Evolutionary conservation across 805 yeast species (phyloP), one percentile per base, ranked within the genome.

Genomic region (Ogataea degrootiae): DNA sequence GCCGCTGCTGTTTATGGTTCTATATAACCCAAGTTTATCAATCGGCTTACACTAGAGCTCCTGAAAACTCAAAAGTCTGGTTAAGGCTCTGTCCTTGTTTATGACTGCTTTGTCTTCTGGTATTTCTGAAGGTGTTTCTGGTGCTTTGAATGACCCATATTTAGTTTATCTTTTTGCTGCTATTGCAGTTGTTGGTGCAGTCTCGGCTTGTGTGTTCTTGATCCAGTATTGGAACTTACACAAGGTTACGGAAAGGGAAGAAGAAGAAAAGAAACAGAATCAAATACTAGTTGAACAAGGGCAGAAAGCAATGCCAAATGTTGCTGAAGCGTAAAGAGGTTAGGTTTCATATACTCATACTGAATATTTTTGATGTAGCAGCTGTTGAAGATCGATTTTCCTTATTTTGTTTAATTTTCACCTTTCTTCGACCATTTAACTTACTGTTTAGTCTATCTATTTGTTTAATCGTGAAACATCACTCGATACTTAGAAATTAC

Each of bases 31-130:
- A 78, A 38, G 79, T 73, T 34, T 76, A 75, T 54, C 80, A 76
- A 59, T 63, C 75, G 51, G 80, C 82, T 3, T 77, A 76, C 57
- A 71, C 79, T 3, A 67, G 79, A 57, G 70, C 80, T 14, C 81
- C 82, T 42, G 73, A 70, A n/a, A 69, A 71, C 50, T 70, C 77
- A 69, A 74, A 74, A 76, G 79, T 48, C 67, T 77, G 50, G 80
- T 77, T 16, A 69, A 73, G 77, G 75, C 81, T 15, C 48, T 62
- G 36, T 63, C 61, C 61, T 49, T 62, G 31, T 51, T 73, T 54
- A 73, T 68, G 44, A 67, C 69, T 41, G 75, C 80, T 11, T 49
- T 76, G 49, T 67, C 79, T 4, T 71, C 79, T 17, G 81, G 80
- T 12, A 62, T 76, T 43, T 67, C 72, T 4, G 72, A 68, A 48